Base-by-base conservation (phyloP, 2,329 filamentous ascomycete species). In the Colletotrichum sansevieriae region DNA sequence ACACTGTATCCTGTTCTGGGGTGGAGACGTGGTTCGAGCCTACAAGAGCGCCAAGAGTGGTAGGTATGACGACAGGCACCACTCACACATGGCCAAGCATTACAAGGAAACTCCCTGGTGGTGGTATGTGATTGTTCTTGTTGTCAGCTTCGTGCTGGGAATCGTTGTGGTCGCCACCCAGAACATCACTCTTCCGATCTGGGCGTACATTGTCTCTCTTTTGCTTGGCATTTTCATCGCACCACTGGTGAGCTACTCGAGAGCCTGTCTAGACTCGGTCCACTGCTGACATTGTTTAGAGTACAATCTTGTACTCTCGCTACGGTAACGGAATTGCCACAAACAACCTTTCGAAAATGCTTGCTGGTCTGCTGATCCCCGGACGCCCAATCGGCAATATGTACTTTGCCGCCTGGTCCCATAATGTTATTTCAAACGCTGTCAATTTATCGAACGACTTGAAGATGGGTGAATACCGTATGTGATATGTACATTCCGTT, bases 331-430 rank as follows among this genome's bases (percentile, higher is more conserved):
- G 87, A 12, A 87, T 88, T 39, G 84, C 85, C 8, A 88, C 86
- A 2, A 88, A 88, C 73, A 87, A 88, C 64, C 67, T 89, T 44
- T 88, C 85, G 20, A 87, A 88, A 71, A 86, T 88, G 85, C 67
- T 88, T 55, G 86, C 82, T 0, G 86, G 86, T 58, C 77, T 87
- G 3, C 76, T 85, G 65, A 71, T 87, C 2, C 85, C 85, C 2
- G 83, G 80, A 2, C 81, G 82, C 1, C 85, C 85, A 0, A 72
- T 88, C 4, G 85, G 84, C 2, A 88, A 88, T 74, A 85, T 88
- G 83, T 88, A 87, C 74, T 88, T 88, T 73, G 83, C 86, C 8
- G 83, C 83, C 11, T 88, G 85, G 85, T 88, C 85, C 1, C 87
- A 89, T 75, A 86, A 84, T 43, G 84, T 88, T 56, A 87, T 89